These are phyloP conservation scores for Chondrostereum purpureum DNA, from an alignment of 1,284 basidiomycete genomes.

Conservation along the genomic window DNA sequence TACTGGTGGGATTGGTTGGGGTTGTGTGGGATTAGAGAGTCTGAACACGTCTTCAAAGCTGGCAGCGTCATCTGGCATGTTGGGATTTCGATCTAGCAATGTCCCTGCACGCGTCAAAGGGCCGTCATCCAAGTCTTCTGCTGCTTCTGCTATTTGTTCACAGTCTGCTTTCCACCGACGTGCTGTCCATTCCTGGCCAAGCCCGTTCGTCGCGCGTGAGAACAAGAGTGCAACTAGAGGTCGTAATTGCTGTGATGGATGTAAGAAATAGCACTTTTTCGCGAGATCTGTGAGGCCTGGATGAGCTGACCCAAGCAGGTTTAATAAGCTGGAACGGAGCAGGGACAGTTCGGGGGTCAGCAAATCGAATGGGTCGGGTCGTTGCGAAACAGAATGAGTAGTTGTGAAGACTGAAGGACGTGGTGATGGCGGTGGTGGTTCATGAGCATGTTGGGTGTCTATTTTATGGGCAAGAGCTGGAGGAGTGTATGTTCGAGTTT, in stretches of 20 bases:
- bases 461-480: too few species aligned
- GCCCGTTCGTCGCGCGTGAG: slow-evolving; percentile 74
- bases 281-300: slow-evolving; percentile 73
- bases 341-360: slow-evolving; percentile 58
- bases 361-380: slow-evolving; percentile 44
- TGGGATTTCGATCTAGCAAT: slow-evolving; percentile 68
- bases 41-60: slow-evolving; percentile 43
- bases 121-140: slow-evolving; percentile 34
- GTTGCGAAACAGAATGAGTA: too few species aligned
- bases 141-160: slow-evolving; percentile 7
- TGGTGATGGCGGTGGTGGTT: too few species aligned
- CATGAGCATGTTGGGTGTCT: too few species aligned
- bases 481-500: too few species aligned
- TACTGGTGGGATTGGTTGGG: slow-evolving; percentile 27
- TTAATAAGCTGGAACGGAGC: slow-evolving; percentile 59
- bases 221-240: slow-evolving; percentile 80
- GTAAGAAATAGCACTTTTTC: slow-evolving; percentile 73
- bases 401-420: too few species aligned
- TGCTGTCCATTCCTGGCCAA: slow-evolving; percentile 46
- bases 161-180: slow-evolving; percentile 40
- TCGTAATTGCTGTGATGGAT: slow-evolving; percentile 75
- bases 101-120: slow-evolving; percentile 57
- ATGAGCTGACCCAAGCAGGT: slow-evolving; percentile 71
- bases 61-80: slow-evolving; percentile 50
- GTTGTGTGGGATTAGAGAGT: slow-evolving; percentile 25